Conservation (phyloP, 176 grass and related monocot genomes). For the Stipa capillata region DNA sequence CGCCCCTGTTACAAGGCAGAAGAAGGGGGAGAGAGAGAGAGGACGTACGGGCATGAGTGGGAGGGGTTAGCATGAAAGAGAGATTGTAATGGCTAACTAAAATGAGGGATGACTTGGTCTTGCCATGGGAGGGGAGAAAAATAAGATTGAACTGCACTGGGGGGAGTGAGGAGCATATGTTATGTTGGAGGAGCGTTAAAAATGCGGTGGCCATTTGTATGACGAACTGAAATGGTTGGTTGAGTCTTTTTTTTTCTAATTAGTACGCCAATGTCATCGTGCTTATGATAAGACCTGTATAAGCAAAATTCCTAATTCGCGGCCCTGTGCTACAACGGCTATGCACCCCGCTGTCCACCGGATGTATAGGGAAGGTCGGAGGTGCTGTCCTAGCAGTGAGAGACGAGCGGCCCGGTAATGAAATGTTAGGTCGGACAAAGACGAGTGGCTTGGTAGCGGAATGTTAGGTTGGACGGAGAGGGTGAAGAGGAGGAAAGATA, state of each 20-base stretch:
- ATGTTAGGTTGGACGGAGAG: too few relatives aligned
- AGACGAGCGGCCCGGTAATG: too few relatives aligned
- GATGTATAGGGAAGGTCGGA: too few relatives aligned
- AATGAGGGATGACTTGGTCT: background rate
- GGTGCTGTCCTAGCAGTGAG: too few relatives aligned
- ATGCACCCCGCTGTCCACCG: too few relatives aligned
- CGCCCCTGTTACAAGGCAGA: background rate
- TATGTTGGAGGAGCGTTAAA: background rate
- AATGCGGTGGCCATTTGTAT: background rate
- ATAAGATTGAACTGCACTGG: background rate
- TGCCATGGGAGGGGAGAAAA: background rate
- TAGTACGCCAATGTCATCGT: background rate
- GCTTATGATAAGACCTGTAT: background rate
- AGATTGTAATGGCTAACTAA: background rate
- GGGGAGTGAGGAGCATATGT: background rate
- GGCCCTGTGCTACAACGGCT: too few relatives aligned
- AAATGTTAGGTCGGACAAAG: too few relatives aligned
- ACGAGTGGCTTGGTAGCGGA: too few relatives aligned
- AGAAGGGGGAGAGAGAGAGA: background rate
- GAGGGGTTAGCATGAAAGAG: background rate
- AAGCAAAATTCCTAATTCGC: too few relatives aligned
- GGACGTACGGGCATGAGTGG: background rate
- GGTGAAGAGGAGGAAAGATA: too few relatives aligned
- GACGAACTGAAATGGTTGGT: too few relatives aligned
- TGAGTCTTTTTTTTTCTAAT: background rate